Percentiles rank a stretch among this genome's conserved stretches.
Evolutionary conservation across 2,329 filamentous ascomycete genomes (phyloP).

Genomic region (Xylaria sp.): DNA sequence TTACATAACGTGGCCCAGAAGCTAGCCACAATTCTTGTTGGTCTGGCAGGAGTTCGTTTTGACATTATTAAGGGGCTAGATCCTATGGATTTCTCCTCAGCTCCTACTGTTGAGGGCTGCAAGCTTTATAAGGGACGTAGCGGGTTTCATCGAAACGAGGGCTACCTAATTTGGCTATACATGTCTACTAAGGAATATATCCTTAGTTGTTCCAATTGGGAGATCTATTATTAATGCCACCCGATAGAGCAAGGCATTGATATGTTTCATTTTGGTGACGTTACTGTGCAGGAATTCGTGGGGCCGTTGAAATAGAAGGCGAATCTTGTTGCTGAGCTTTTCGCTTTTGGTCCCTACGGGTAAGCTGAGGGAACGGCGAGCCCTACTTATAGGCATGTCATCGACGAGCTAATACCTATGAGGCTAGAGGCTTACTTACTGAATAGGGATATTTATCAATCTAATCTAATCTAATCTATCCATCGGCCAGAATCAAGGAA

Average conservation of each 20-base stretch:
- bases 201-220: slow-evolving; percentile 27
- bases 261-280: neutral
- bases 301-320: neutral
- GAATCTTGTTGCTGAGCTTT: slow-evolving; percentile 25
- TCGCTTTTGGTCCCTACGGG: too few species aligned
- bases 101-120: slow-evolving; percentile 28
- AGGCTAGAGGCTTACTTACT: too few species aligned
- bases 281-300: neutral
- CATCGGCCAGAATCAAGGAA: too few species aligned
- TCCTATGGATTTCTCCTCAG: slow-evolving; percentile 1
- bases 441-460: too few species aligned
- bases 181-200: slow-evolving; percentile 31
- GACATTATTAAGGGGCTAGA: slow-evolving; percentile 27
- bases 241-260: slow-evolving; percentile 21
- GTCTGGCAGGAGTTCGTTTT: slow-evolving; percentile 23
- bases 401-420: too few species aligned
- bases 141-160: slow-evolving; percentile 27
- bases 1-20: slow-evolving; percentile 3
- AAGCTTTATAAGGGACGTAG: slow-evolving; percentile 30
- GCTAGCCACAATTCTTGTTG: slow-evolving; percentile 22
- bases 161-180: slow-evolving; percentile 31
- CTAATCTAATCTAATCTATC: too few species aligned
- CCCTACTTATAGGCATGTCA: too few species aligned
- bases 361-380: too few species aligned
- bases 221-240: slow-evolving; percentile 29